Evolutionary conservation across 306 rosid genomes (phyloP), one percentile per base, ranked within the genome.

Genomic region (Lathyrus oleraceus): DNA sequence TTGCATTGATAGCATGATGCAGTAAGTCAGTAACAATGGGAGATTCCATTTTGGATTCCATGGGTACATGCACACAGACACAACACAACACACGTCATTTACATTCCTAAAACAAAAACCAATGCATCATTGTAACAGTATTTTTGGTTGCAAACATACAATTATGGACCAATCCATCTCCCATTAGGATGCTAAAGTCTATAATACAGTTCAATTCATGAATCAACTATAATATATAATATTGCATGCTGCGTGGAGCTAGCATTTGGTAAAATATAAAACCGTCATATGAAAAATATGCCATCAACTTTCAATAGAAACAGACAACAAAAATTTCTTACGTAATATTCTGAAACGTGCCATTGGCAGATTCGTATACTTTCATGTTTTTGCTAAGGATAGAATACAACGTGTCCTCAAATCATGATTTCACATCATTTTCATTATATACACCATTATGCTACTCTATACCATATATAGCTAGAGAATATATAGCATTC

Each of bases 391-490:
- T 72, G 28, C 20, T 57, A 23, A 8, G 57, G 45, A 54, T 65
- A 5, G 62, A 71, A 40, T 40, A 10, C 14, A 40, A 21, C 27
- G 14, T 54, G 52, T 62, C 60, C 48, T 27, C 53, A 23, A 61
- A 77, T 63, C 63, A 67, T 43, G 14, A 51, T 60, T 63, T 57
- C 48, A 25, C 38, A 27, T 65, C 25, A 19, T 71, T 65, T 75
- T 64, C 73, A 69, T 8, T 17, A 61, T 58, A 58, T 59, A 59
- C 35, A 59, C 43, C 32, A 68, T 27, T 72, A 76, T 56, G 73
- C 52, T 59, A 53, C 71, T 44, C 52, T 32, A 21, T 15, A 45
- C 49, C 42, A 9, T 65, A 9, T 65, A 73, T 69, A 69, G 67
- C 70, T 75, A 72, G 44, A 59, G 39, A 35, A 35, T 35, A 35